Conservation (phyloP, 208 protist species). For the Crithidia acanthocephali region DNA sequence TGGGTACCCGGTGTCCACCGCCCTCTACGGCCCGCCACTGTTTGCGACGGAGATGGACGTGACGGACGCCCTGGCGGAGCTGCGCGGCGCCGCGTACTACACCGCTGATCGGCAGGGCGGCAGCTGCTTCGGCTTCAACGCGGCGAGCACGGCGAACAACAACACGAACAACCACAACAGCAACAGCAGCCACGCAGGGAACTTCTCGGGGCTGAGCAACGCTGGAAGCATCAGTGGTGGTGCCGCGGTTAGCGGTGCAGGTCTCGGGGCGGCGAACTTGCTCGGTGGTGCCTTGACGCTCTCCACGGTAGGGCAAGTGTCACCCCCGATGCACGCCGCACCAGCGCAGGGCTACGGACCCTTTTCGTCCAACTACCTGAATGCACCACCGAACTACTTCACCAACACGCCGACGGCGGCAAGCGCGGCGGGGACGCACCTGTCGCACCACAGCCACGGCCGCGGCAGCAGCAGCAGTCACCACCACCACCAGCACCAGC, state of each 20-base stretch:
- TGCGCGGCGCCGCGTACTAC: conserved; percentile 25
- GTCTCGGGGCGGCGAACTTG: background rate
- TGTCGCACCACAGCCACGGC: background rate
- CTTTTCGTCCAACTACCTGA: background rate
- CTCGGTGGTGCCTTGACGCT: conserved; percentile 16
- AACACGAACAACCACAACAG: background rate
- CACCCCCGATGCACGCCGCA: background rate
- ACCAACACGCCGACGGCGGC: background rate
- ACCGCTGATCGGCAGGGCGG: conserved; percentile 14
- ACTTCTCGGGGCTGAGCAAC: conserved; percentile 4
- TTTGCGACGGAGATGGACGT: conserved; percentile 41
- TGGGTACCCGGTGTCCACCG: background rate
- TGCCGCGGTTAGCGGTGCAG: background rate
- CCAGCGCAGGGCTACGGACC: background rate
- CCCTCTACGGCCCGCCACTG: conserved; percentile 30
- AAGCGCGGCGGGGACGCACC: background rate
- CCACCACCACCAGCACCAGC: background rate
- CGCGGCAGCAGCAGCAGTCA: background rate
- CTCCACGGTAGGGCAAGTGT: background rate
- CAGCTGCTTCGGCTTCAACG: conserved; percentile 6
- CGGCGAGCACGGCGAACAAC: too few relatives aligned
- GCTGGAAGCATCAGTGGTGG: conserved; percentile 7
- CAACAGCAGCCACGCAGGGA: background rate
- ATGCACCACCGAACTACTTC: conserved; percentile 1
- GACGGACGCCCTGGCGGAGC: conserved; percentile 34